These are phyloP conservation scores for Megacollybia marginata DNA, from an alignment of 768 basidiomycete species.

Conservation along the genomic window DNA sequence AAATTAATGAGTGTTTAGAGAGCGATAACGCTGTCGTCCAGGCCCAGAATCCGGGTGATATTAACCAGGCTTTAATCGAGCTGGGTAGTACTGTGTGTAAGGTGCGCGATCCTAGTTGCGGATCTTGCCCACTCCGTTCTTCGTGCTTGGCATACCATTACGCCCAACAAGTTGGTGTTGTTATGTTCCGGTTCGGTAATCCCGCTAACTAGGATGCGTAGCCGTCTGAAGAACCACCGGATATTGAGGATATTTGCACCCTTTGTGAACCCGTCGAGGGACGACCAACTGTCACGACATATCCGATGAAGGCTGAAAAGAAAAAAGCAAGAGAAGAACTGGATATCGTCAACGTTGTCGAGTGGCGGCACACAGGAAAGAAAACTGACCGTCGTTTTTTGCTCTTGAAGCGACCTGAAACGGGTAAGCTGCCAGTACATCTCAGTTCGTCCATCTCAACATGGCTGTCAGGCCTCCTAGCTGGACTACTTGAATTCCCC, in stretches of 20 bases:
- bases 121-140: slow-evolving; percentile 57
- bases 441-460: not conserved
- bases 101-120: slow-evolving; percentile 72
- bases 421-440: slow-evolving; percentile 41
- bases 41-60: slow-evolving; percentile 56
- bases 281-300: slow-evolving; percentile 50
- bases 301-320: slow-evolving; percentile 79
- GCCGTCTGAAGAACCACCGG: slow-evolving; percentile 22
- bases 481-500: slow-evolving; percentile 87
- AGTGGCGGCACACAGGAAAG: slow-evolving; percentile 46
- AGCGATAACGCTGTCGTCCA: not conserved
- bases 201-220: not conserved
- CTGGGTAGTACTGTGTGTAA: slow-evolving; percentile 92
- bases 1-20: no score
- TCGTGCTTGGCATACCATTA: slow-evolving; percentile 61
- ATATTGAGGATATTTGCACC: slow-evolving; percentile 74
- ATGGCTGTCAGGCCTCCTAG: slow-evolving; percentile 64
- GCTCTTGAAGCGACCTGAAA: slow-evolving; percentile 75
- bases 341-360: slow-evolving; percentile 80
- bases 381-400: slow-evolving; percentile 53
- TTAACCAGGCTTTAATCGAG: slow-evolving; percentile 93
- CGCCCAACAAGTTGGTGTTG: not conserved
- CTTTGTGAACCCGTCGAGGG: slow-evolving; percentile 54
- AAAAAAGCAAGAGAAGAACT: slow-evolving; percentile 82
- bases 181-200: not conserved